Conservation (phyloP, 2,329 filamentous ascomycete species). For the Trichothecium sympodiale region DNA sequence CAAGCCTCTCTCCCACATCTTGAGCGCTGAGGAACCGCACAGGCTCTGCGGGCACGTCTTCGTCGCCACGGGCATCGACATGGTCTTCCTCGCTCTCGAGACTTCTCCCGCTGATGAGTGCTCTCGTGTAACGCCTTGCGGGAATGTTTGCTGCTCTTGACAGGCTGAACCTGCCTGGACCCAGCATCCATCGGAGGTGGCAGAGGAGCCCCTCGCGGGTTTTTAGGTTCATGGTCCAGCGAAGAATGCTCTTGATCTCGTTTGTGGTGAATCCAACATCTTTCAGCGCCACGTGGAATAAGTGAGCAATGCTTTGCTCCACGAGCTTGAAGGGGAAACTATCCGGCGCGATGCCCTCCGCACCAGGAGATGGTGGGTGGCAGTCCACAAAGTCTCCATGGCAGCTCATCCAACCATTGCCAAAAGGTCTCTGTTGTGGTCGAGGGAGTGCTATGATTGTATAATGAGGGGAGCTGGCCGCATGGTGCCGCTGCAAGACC, state of each 20-base stretch:
- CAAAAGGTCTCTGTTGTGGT: neutral
- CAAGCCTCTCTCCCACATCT: too few species aligned
- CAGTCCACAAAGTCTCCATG: neutral
- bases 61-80: too few species aligned
- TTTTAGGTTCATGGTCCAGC: neutral
- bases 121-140: neutral
- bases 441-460: neutral
- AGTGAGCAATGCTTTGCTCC: neutral
- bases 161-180: neutral
- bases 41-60: too few species aligned
- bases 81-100: too few species aligned
- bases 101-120: too few species aligned
- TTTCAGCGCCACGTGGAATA: neutral
- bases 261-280: neutral
- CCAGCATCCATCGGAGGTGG: slow-evolving; percentile 1
- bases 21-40: too few species aligned
- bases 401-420: neutral
- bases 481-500: neutral
- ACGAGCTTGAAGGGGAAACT: neutral
- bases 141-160: neutral
- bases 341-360: neutral
- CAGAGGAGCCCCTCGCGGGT: neutral
- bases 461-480: neutral
- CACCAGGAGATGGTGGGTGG: neutral
- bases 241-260: neutral